phyloP scores from a whole-genome alignment of 73 alveolate genomes.

The Paramecium pentaurelia region DNA sequence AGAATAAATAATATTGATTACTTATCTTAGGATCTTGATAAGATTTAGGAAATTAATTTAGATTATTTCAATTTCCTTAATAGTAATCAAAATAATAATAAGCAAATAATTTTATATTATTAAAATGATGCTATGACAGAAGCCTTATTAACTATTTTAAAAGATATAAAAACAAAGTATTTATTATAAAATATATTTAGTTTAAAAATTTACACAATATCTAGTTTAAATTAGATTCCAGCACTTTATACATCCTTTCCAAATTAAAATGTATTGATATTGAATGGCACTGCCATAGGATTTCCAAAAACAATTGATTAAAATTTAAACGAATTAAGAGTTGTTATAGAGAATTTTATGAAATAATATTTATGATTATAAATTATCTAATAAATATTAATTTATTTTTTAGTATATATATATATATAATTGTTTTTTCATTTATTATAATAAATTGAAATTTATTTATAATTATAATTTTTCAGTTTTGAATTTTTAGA shows the following conservation, averaged over 20 bases:
- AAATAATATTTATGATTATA: background rate
- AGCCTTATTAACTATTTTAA: background rate
- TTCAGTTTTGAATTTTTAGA: background rate
- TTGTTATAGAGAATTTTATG: background rate
- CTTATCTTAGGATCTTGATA: background rate
- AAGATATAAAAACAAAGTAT: background rate
- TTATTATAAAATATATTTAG: background rate
- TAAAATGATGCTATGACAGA: conserved; percentile 10
- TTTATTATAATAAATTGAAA: background rate
- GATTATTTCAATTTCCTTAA: background rate
- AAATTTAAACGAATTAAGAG: background rate
- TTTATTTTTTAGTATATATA: no score
- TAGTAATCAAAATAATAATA: background rate
- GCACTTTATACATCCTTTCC: background rate
- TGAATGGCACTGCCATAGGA: background rate
- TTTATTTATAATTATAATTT: background rate
- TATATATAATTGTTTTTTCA: no score
- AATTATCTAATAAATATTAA: background rate
- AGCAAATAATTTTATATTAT: background rate
- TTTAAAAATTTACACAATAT: background rate
- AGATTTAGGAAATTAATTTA: background rate
- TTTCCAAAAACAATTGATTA: background rate
- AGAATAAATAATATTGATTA: background rate
- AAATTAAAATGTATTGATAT: background rate
- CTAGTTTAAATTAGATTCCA: conserved; percentile 7